phyloP scores from a whole-genome alignment of 352 stramenopile species.

The Phytophthora ramorum region DNA sequence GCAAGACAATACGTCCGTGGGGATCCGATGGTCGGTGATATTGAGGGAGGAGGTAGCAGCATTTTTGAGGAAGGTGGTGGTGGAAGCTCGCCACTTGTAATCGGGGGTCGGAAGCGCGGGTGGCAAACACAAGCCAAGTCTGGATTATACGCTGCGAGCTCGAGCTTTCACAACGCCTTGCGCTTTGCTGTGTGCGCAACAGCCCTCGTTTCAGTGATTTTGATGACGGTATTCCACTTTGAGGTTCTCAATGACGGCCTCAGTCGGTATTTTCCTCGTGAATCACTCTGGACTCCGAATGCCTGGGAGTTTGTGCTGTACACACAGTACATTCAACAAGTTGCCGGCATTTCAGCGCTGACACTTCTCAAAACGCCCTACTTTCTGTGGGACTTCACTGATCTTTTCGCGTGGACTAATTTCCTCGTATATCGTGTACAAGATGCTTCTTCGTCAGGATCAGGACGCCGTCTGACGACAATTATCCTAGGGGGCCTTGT shows the following conservation, averaged over 20 bases:
- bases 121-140: constrained; percentile 37
- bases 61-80: constrained; percentile 15
- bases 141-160: constrained; percentile 42
- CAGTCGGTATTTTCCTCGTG: constrained; percentile 4
- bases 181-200: constrained; percentile 47
- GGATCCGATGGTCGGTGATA: constrained; percentile 19
- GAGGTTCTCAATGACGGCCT: constrained; percentile 46
- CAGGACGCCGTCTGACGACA: constrained; percentile 43
- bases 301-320: constrained; percentile 69
- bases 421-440: constrained; percentile 40
- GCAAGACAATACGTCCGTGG: constrained; percentile 39
- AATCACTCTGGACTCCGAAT: constrained; percentile 54
- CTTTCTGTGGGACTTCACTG: constrained; percentile 65
- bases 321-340: constrained; percentile 60
- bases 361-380: constrained; percentile 63
- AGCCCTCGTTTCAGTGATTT: constrained; percentile 48
- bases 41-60: constrained; percentile 12
- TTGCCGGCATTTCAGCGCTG: constrained; percentile 54
- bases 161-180: constrained; percentile 51
- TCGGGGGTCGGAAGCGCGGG: constrained; percentile 48
- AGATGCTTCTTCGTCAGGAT: constrained; percentile 16
- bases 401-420: constrained; percentile 69
- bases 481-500: constrained; percentile 58
- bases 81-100: constrained; percentile 31
- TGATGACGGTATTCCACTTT: constrained; percentile 58